A percentile compares a stretch with the other conserved stretches of the same genome.
These are phyloP conservation scores for Fusarium tanahbumbuense DNA, from an alignment of 2,329 filamentous ascomycete genomes.

Conservation along the genomic window DNA sequence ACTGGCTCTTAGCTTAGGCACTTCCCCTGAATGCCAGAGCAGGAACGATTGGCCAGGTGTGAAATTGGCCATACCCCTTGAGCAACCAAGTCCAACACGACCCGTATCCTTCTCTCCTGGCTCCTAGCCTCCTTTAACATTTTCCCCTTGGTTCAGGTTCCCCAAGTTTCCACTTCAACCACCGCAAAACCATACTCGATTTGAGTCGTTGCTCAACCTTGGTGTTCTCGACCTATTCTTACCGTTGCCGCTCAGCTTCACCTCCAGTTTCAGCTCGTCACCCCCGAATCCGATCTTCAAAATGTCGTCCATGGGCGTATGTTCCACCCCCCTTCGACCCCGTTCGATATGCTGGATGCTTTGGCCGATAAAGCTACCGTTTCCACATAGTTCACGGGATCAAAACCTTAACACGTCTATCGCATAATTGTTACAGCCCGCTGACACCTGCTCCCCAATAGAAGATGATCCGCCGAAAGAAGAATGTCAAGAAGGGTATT, in stretches of 20 bases:
- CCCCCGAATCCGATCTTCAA: conserved; percentile 36
- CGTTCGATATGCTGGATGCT: conserved; percentile 35
- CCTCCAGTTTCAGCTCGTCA: conserved; percentile 27
- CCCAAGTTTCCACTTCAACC: conserved; percentile 46
- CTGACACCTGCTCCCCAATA: conserved; percentile 55
- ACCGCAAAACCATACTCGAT: conserved; percentile 45
- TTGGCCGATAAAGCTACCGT: conserved; percentile 42
- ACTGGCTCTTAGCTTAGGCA: conserved; percentile 33
- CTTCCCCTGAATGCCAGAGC: conserved; percentile 48
- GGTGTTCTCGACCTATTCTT: conserved; percentile 37
- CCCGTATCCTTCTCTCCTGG: conserved; percentile 46
- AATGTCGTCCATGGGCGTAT: conserved; percentile 52
- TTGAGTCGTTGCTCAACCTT: conserved; percentile 41
- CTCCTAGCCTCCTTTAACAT: conserved; percentile 49
- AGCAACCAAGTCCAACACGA: conserved; percentile 41
- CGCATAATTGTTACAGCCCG: conserved; percentile 29
- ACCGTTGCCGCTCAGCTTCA: conserved; percentile 33
- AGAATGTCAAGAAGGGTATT: conserved; percentile 99
- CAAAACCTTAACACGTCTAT: conserved; percentile 32
- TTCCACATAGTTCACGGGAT: conserved; percentile 26
- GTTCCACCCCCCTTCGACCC: conserved; percentile 38
- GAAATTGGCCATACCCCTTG: conserved; percentile 50
- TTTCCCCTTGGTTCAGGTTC: conserved; percentile 47
- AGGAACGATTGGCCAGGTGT: conserved; percentile 50
- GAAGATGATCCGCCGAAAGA: conserved; percentile 99